A percentile compares a stretch with the other conserved stretches of the same genome.
These are phyloP conservation scores for Backusella tarrabulga DNA, from an alignment of 192 early-diverging fungal species.

Conservation along the genomic window DNA sequence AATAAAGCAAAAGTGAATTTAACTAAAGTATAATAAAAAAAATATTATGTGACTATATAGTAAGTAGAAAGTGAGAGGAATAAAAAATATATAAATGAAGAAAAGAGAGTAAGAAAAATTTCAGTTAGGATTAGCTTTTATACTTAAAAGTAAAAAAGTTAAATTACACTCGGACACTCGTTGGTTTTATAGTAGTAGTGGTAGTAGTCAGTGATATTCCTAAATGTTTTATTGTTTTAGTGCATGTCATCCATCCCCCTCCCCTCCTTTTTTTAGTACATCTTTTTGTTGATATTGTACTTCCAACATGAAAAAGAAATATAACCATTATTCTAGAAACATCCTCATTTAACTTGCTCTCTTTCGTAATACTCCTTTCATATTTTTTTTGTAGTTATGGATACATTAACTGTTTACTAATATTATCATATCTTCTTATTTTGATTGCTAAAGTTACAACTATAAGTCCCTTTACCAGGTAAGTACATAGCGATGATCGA, in stretches of 20 bases:
- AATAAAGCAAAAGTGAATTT: not conserved
- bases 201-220: not conserved
- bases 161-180: not conserved
- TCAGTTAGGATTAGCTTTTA: not conserved
- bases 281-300: not conserved
- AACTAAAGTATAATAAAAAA: not conserved
- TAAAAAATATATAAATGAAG: not conserved
- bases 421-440: not conserved
- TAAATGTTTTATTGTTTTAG: not conserved
- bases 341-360: not conserved
- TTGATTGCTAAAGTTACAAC: not conserved
- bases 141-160: not conserved
- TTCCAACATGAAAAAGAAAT: not conserved
- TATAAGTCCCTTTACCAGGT: not conserved
- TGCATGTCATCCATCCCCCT: not conserved
- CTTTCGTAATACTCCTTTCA: not conserved
- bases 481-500: not conserved
- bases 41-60: not conserved
- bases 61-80: not conserved
- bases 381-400: not conserved
- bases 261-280: not conserved
- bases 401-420: not conserved
- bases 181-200: not conserved
- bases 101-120: not conserved
- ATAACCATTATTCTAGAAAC: slow-evolving; percentile 2